Base-by-base conservation (phyloP, 371 early-diverging fungal genomes). In the Rhizomucor miehei region DNA sequence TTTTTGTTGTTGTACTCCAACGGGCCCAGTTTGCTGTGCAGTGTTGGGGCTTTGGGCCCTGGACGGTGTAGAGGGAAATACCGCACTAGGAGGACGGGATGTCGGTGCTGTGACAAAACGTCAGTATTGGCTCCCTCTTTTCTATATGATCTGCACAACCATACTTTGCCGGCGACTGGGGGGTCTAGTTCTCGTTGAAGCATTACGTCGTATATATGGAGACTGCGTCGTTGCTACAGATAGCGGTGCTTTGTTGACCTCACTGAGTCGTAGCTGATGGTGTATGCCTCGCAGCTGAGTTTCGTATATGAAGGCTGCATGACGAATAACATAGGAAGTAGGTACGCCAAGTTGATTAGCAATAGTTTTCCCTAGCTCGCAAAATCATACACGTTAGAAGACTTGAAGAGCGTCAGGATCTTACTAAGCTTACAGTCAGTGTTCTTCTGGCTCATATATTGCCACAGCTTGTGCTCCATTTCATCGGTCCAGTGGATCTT, bases 401-500 rank as follows among this genome's bases (percentile, higher is more conserved):
- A 36, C n/a, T 41, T 35, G 25, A 44, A 16, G 13, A 44, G 29
- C 29, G 38, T 1, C 1, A 21, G 0, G 11, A 19, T 46, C 25
- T 36, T 38, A 14, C 45, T 17, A 12, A 17, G 8, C 60, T 70
- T 69, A 82, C 85, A 85, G 49, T 85, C 84, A 17, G 78, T 77
- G 23, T 80, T 75, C 46, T 81, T 82, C 48, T 80, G 80, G 6
- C 80, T 75, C 62, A 83, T 76, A 52, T 81, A 70, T 47, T 79
- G 74, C 82, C 85, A 83, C 41, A 85, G 49, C 14, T 70, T 69
- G 43, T 80, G 76, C 36, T 85, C 85, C 85, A 83, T 83, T 50
- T 77, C 79, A 38, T 82, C 82, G 16, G 84, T 83, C 85, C 85
- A 85, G 39, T 77, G 62, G 51, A 83, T 71, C 85, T 85, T 19